phyloP scores from a whole-genome alignment of 371 early-diverging fungal genomes.

The Mucor ambiguus region DNA sequence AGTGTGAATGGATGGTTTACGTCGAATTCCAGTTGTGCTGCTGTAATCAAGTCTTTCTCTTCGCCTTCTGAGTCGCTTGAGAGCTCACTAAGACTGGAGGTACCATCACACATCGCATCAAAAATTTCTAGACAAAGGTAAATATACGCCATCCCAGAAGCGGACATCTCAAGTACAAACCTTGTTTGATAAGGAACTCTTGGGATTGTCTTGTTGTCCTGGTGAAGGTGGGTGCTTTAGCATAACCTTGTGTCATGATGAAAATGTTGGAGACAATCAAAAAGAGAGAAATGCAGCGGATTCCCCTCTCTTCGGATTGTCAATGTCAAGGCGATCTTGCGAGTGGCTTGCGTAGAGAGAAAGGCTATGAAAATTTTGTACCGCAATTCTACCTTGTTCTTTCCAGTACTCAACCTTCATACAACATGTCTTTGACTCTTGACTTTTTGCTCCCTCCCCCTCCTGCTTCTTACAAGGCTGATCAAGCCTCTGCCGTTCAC shows the following conservation, averaged over 20 bases:
- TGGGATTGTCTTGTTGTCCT: neutral
- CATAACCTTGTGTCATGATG: neutral
- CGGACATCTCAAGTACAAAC: neutral
- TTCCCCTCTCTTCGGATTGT: neutral
- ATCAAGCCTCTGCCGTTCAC: constrained; percentile 52
- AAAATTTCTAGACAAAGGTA: neutral
- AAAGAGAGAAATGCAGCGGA: neutral
- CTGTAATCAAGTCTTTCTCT: neutral
- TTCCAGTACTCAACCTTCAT: neutral
- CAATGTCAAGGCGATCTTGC: neutral
- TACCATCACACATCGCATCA: neutral
- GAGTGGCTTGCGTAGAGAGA: constrained; percentile 1
- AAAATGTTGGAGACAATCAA: neutral
- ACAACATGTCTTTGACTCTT: constrained; percentile 53
- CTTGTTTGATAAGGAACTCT: neutral
- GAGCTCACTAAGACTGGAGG: neutral
- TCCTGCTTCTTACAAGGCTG: constrained; percentile 63
- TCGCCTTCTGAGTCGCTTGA: neutral
- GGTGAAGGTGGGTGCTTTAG: neutral
- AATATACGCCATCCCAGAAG: neutral
- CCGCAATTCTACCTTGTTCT: neutral
- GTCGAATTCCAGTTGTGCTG: neutral
- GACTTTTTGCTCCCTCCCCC: constrained; percentile 70
- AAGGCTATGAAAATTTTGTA: constrained; percentile 4
- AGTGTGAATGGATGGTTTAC: neutral